Percentiles rank a stretch among this genome's conserved stretches.
phyloP scores from a whole-genome alignment of 2,329 filamentous ascomycete genomes.

The Albophoma yamanashiensis region DNA sequence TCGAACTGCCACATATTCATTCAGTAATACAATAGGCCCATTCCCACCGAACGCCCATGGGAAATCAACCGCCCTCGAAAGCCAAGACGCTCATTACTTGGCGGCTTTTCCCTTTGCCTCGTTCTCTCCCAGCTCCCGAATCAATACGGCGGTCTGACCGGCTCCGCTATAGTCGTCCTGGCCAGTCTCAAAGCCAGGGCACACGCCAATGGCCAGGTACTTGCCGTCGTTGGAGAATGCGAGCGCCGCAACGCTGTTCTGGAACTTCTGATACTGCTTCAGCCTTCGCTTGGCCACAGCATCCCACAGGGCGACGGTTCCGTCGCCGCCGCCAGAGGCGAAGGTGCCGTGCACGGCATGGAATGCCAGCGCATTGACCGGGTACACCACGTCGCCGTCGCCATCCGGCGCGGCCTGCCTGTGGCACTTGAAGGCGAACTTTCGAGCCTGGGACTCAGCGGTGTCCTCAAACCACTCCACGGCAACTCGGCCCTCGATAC shows the following conservation, averaged over 20 bases:
- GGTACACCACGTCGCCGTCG: constrained; percentile 72
- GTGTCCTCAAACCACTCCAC: constrained; percentile 97
- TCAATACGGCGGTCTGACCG: constrained; percentile 65
- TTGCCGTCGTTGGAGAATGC: constrained; percentile 69
- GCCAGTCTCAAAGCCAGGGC: constrained; percentile 80
- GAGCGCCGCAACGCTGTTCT: constrained; percentile 66
- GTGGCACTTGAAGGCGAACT: constrained; percentile 99
- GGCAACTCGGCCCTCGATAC: constrained; percentile 89
- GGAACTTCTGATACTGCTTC: constrained; percentile 77
- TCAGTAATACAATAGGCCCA: background rate
- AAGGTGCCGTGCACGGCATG: constrained; percentile 78
- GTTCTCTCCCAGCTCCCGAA: constrained; percentile 74
- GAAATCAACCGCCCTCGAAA: constrained; percentile 10
- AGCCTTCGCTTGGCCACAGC: constrained; percentile 83
- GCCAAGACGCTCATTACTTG: constrained; percentile 36
- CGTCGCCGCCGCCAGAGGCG: constrained; percentile 81
- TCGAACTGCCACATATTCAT: constrained; percentile 4
- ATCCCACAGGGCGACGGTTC: constrained; percentile 89
- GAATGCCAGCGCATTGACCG: constrained; percentile 83
- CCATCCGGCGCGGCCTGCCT: constrained; percentile 58
- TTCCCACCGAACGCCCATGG: constrained; percentile 17
- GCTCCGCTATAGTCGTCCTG: constrained; percentile 67
- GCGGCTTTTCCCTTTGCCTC: constrained; percentile 80
- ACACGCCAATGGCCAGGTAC: constrained; percentile 69
- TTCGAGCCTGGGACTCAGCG: constrained; percentile 75